phyloP scores from a whole-genome alignment of 495 filamentous ascomycete species.

The Gamarada debralockiae region DNA sequence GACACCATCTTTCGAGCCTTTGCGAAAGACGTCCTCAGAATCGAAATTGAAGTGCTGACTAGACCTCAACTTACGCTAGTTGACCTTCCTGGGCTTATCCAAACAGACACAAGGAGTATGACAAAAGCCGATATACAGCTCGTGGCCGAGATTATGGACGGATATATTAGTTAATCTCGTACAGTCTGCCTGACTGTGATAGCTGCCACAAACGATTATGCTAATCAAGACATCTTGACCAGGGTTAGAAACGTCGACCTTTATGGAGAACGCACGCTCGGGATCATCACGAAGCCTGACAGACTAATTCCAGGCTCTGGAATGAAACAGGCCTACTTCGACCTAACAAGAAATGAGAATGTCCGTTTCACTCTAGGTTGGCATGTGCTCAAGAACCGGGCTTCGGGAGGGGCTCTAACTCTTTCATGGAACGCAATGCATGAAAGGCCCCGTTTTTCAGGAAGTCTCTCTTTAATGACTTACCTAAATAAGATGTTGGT shows the following conservation, averaged over 20 bases:
- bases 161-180: conserved; percentile 53
- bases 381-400: conserved; percentile 63
- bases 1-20: no score
- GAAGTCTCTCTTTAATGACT: conserved; percentile 21
- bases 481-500: conserved; percentile 26
- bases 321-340: conserved; percentile 47
- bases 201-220: conserved; percentile 45
- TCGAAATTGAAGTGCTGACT: conserved; percentile 56
- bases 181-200: conserved; percentile 58
- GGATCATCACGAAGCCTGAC: conserved; percentile 58
- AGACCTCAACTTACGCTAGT: conserved; percentile 62
- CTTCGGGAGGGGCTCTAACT: conserved; percentile 38
- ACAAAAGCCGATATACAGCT: conserved; percentile 38
- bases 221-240: conserved; percentile 44
- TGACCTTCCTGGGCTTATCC: conserved; percentile 61
- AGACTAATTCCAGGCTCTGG: conserved; percentile 41
- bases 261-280: conserved; percentile 46
- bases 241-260: conserved; percentile 40
- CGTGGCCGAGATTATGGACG: conserved; percentile 46
- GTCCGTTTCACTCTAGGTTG: conserved; percentile 61
- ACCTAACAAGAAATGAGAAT: conserved; percentile 57
- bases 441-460: conserved; percentile 40
- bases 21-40: no score
- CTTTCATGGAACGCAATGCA: conserved; percentile 34
- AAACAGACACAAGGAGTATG: conserved; percentile 38